Evolutionary conservation across 192 early-diverging fungal genomes (phyloP).

Genomic region (Phlyctochytrium arcticum): DNA sequence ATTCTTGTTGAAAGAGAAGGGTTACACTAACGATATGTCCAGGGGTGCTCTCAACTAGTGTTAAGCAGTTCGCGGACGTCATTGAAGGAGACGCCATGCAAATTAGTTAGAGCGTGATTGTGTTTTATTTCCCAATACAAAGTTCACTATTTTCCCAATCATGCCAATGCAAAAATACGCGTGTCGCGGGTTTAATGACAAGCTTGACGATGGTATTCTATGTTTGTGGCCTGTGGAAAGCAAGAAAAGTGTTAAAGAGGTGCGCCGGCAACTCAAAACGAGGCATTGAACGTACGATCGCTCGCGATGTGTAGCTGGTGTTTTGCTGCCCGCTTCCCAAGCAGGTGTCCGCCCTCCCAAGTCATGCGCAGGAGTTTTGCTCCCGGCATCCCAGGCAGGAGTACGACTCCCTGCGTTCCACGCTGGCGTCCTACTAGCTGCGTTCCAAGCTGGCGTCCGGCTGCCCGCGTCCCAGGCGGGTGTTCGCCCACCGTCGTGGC

Average conservation of each 20-base stretch:
- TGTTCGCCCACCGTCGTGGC: slow-evolving; percentile 57
- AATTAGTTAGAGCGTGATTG: slow-evolving; percentile 18
- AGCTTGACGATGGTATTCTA: no score
- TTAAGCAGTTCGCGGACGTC: slow-evolving; percentile 56
- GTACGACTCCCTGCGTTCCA: slow-evolving; percentile 40
- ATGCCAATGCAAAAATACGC: neutral
- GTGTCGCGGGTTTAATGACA: no score
- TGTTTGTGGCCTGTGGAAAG: no score
- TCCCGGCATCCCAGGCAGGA: slow-evolving; percentile 49
- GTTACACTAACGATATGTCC: no score
- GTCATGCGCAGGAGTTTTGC: slow-evolving; percentile 53
- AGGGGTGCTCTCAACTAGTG: slow-evolving; percentile 54
- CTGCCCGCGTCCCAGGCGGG: slow-evolving; percentile 68
- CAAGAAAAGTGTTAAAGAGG: no score
- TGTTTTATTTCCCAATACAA: no score
- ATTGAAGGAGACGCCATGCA: slow-evolving; percentile 68
- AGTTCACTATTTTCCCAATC: neutral
- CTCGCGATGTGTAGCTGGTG: slow-evolving; percentile 7
- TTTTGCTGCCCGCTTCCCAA: slow-evolving; percentile 57
- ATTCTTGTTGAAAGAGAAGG: neutral
- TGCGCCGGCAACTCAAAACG: no score
- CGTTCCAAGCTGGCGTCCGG: slow-evolving; percentile 47
- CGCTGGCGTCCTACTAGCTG: slow-evolving; percentile 47
- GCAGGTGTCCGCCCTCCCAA: slow-evolving; percentile 31
- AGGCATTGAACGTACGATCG: slow-evolving; percentile 15